These are phyloP conservation scores for Citrus sinensis DNA, from an alignment of 345 rosid species.

Conservation along the genomic window DVS_A1.0 CM039163.1:50424501-50425000, in stretches of 20 bases:
- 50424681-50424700: not conserved
- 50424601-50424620: no score
- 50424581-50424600: no score
- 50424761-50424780: conserved; percentile 17
- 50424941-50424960: conserved; percentile 26
- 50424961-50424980: conserved; percentile 27
- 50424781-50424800: conserved; percentile 23
- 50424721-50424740: conserved; percentile 21
- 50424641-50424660: conserved; percentile 7
- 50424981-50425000: conserved; percentile 16
- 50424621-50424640: conserved; percentile 1
- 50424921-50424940: conserved; percentile 32
- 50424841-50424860: conserved; percentile 24
- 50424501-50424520: no score
- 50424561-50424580: no score
- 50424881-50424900: conserved; percentile 29
- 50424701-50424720: not conserved
- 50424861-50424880: conserved; percentile 30
- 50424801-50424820: conserved; percentile 23
- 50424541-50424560: no score
- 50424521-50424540: no score
- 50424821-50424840: conserved; percentile 23
- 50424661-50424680: not conserved
- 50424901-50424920: conserved; percentile 29
- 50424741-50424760: conserved; percentile 16